These are phyloP conservation scores for Ensete ventricosum DNA, from an alignment of 176 grass and related monocot species.

Conservation along the genomic window DNA sequence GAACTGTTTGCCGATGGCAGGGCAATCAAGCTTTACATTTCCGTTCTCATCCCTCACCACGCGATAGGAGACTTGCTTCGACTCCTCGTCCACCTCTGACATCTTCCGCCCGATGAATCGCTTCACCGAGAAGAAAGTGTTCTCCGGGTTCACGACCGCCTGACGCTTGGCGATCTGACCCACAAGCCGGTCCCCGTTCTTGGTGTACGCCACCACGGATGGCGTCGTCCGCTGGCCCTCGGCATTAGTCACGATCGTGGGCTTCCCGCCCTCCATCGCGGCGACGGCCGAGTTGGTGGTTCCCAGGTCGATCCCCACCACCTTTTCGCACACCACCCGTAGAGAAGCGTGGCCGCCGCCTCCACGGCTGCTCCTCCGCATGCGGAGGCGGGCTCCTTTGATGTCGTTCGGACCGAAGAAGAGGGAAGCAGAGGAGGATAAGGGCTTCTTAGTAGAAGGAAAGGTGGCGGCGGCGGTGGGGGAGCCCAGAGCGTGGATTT, in stretches of 20 bases:
- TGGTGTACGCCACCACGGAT: conserved; percentile 72
- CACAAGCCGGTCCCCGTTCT: conserved; percentile 56
- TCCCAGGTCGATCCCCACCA: conserved; percentile 69
- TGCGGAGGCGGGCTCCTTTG: conserved; percentile 9
- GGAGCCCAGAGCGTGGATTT: neutral
- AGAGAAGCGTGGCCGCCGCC: conserved; percentile 36
- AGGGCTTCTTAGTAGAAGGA: conserved; percentile 26
- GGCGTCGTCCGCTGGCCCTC: conserved; percentile 77
- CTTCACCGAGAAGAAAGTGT: conserved; percentile 76
- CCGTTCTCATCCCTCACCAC: conserved; percentile 56
- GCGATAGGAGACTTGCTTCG: conserved; percentile 65
- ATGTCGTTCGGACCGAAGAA: conserved; percentile 12
- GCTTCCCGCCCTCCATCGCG: conserved; percentile 72
- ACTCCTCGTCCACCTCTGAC: conserved; percentile 64
- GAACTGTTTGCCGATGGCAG: conserved; percentile 58
- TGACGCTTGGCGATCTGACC: conserved; percentile 83
- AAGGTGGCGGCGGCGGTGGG: conserved; percentile 25
- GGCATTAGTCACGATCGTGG: conserved; percentile 74
- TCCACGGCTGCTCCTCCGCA: conserved; percentile 25
- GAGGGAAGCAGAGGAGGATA: conserved; percentile 25
- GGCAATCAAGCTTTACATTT: conserved; percentile 68
- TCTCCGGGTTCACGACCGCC: conserved; percentile 75
- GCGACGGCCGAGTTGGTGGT: conserved; percentile 78
- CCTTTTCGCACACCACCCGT: conserved; percentile 56
- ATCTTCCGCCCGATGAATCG: conserved; percentile 71